Percentiles rank a stretch among this genome's conserved stretches.
phyloP scores from a whole-genome alignment of 805 yeast species.

The Monosporozyma aquatica region DNA sequence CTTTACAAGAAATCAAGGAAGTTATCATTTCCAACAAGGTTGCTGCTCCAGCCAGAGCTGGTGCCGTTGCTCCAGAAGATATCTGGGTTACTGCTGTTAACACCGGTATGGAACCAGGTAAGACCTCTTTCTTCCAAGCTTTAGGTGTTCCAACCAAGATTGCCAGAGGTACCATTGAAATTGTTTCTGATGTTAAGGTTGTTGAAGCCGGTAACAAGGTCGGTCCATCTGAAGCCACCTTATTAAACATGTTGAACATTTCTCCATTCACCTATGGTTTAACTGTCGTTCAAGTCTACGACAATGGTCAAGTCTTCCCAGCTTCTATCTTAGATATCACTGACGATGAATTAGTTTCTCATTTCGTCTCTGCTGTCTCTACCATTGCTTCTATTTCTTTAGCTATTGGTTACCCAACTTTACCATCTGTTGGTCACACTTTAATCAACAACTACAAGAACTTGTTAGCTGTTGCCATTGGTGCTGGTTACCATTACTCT shows the following conservation, averaged over 20 bases:
- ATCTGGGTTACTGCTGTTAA: slow-evolving; percentile 98
- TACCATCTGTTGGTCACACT: slow-evolving; percentile 98
- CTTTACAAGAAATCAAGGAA: slow-evolving; percentile 89
- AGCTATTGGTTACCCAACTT: slow-evolving; percentile 98
- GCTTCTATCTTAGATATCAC: slow-evolving; percentile 94
- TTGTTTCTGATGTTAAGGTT: slow-evolving; percentile 93
- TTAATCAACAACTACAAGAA: slow-evolving; percentile 99
- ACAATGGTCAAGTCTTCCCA: slow-evolving; percentile 98
- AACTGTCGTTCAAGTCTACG: slow-evolving; percentile 93
- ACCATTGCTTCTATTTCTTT: slow-evolving; percentile 92
- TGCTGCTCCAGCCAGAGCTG: slow-evolving; percentile 99
- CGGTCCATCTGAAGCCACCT: slow-evolving; percentile 98
- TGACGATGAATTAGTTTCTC: slow-evolving; percentile 87
- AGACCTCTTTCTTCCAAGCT: slow-evolving; percentile 99
- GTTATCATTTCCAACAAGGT: slow-evolving; percentile 83
- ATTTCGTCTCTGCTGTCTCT: slow-evolving; percentile 87
- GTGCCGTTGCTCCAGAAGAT: slow-evolving; percentile 98
- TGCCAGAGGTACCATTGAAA: slow-evolving; percentile 99
- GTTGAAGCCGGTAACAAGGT: slow-evolving; percentile 79
- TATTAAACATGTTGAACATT: slow-evolving; percentile 98
- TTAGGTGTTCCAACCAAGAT: slow-evolving; percentile 99
- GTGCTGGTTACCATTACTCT: slow-evolving; percentile 97
- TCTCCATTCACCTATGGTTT: slow-evolving; percentile 99
- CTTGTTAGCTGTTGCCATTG: slow-evolving; percentile 94
- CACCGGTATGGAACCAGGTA: slow-evolving; percentile 99